A percentile compares a stretch with the other conserved stretches of the same genome.
Conservation (phyloP, 2,329 filamentous ascomycete species). For the Fusarium hostae region DNA sequence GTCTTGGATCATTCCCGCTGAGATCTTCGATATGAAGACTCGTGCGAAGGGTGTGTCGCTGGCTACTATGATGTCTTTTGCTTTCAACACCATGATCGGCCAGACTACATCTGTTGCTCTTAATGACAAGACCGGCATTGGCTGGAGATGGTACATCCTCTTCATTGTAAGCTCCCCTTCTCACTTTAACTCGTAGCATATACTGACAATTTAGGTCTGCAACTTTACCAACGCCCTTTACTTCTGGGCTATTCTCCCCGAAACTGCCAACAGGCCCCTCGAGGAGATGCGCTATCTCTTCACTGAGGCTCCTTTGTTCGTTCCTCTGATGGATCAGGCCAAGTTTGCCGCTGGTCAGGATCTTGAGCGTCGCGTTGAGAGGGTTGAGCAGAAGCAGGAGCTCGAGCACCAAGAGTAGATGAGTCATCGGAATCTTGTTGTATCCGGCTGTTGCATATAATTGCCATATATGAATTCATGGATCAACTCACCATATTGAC, state of each 20-base stretch:
- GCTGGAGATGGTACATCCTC: slow-evolving; percentile 61
- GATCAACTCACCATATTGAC: neutral
- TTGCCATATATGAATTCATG: neutral
- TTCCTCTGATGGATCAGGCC: slow-evolving; percentile 64
- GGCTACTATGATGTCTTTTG: slow-evolving; percentile 76
- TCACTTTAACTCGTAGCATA: accelerated
- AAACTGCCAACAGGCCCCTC: slow-evolving; percentile 71
- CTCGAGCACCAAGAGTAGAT: slow-evolving; percentile 17
- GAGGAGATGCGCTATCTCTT: slow-evolving; percentile 77
- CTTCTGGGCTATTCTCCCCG: slow-evolving; percentile 74
- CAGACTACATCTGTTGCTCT: slow-evolving; percentile 66
- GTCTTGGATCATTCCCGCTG: slow-evolving; percentile 67
- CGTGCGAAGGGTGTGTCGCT: slow-evolving; percentile 78
- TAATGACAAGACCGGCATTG: slow-evolving; percentile 51
- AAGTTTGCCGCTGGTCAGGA: slow-evolving; percentile 22
- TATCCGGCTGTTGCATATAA: neutral
- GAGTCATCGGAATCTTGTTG: neutral
- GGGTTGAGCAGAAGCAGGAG: slow-evolving; percentile 26
- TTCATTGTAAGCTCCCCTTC: slow-evolving; percentile 45
- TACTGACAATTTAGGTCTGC: slow-evolving; percentile 56
- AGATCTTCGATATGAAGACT: slow-evolving; percentile 81
- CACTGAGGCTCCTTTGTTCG: slow-evolving; percentile 71
- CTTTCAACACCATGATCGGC: slow-evolving; percentile 79
- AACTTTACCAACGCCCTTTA: slow-evolving; percentile 63
- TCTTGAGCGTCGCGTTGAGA: slow-evolving; percentile 21